Base-by-base conservation (phyloP, 2,329 filamentous ascomycete species). In the Hymenoscyphus scutula region DNA sequence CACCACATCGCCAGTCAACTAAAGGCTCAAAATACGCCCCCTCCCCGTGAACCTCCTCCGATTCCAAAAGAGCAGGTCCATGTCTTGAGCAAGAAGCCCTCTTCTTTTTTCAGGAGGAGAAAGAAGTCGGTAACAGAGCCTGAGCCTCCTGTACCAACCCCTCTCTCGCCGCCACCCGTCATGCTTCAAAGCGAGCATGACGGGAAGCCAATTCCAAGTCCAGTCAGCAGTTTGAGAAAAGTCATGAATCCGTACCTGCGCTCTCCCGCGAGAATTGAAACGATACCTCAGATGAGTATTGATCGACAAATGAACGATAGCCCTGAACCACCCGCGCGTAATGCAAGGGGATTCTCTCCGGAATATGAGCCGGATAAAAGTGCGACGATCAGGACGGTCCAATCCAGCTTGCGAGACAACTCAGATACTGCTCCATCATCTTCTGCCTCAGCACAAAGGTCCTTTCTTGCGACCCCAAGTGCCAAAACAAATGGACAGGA, bases 81-180 rank as follows among this genome's bases (percentile, higher is more conserved):
- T 66, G 67, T 72, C 3, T 78, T 97, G 58, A 90, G 91, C 71
- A 97, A 97, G 80, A 97, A 97, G 76, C 86, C 91, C 3, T 96
- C 94, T 0, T 94, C 92, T 0, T 98, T 99, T 78, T 98, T 98
- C 78, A 85, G 95, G 65, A 84, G 95, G 64, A 85, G 93, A 66
- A 98, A 98, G 84, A 96, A 94, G 82, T 97, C 93, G 5, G 77
- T 92, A 37, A 84, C 86, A 15, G 92, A 96, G 66, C 76, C 70
- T 53, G 82, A 85, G 25, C 82, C 82, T 8, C 25, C 32, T 45
- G 41, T 48, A 19, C 86, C 89, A 37, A 86, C 89, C 8, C 83
- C 83, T 0, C 70, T 76, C 34, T 81, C 75, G 63, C 74, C 70
- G 68, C 78, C 76, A 70, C 76, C 75, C 75, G 66, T 74, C 53